These are phyloP conservation scores for Mycothermus thermophilus DNA, from an alignment of 495 filamentous ascomycete genomes.

Conservation along the genomic window DNA sequence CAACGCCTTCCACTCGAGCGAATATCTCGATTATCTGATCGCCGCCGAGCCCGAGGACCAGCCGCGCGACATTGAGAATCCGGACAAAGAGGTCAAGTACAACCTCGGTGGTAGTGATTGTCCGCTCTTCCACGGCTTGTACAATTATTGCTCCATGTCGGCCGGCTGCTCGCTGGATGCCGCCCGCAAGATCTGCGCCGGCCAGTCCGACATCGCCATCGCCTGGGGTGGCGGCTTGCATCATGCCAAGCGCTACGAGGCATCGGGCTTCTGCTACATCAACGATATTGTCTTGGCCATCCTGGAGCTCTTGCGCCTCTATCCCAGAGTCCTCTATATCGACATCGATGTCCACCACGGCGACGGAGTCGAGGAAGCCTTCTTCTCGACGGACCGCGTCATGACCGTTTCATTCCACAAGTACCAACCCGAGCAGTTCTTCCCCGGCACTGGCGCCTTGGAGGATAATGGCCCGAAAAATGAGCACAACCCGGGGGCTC, in stretches of 20 bases:
- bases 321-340: conserved; percentile 88
- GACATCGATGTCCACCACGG: conserved; percentile 99
- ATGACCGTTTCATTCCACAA: conserved; percentile 99
- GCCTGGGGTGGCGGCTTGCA: conserved; percentile 97
- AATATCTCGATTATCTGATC: conserved; percentile 80
- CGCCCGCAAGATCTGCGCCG: conserved; percentile 71
- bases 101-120: conserved; percentile 87
- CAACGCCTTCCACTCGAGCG: conserved; percentile 67
- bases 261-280: conserved; percentile 95
- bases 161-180: conserved; percentile 82
- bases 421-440: conserved; percentile 78
- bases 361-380: conserved; percentile 95
- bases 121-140: conserved; percentile 90
- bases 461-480: conserved; percentile 78
- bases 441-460: conserved; percentile 86
- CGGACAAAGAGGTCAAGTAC: conserved; percentile 45
- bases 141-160: conserved; percentile 88
- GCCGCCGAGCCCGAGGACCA: conserved; percentile 35
- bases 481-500: conserved; percentile 77
- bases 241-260: conserved; percentile 94
- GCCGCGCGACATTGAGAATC: conserved; percentile 35
- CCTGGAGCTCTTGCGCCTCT: conserved; percentile 84
- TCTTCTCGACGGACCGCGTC: conserved; percentile 93
- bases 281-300: conserved; percentile 98
- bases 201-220: conserved; percentile 84